Evolutionary conservation across 495 filamentous ascomycete genomes (phyloP), one percentile per base, ranked within the genome.

Genomic region (Collariella sp.): DNA sequence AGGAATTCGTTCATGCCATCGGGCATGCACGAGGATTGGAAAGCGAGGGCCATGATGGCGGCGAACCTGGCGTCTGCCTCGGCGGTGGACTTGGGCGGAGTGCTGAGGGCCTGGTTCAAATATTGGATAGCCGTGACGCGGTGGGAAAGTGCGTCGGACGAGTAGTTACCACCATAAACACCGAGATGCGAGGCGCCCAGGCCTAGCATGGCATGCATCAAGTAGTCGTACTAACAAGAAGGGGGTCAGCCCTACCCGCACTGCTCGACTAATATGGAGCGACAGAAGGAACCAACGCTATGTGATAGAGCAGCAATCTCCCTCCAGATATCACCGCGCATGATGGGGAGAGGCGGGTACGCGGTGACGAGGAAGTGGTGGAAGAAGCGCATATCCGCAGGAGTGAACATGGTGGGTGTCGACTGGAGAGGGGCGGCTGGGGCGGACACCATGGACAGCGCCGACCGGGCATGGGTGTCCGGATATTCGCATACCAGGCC

Each of bases 1-100:
- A 79, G 58, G 48, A 80, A 83, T 60, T 83, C 79, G 29, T 60
- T 59, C 35, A 82, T 67, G 19, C 79, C 79, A 46, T 82, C 78
- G 24, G 68, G 59, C 66, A 82, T 74, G 55, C 77, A 72, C 7
- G 67, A 67, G 0, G 79, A 71, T 53, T 83, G 79, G 60, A 81
- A 83, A 2, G 71, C 62, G 0, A 83, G 68, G 0, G 75, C 68
- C 44, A 79, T 69, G 39, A 72, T 73, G 15, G 79, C 69, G 10
- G 73, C 79, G 16, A 79, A 67, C 24, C 75, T 65, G 15, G 71
- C 71, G 55, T 79, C 76, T 40, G 65, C 72, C 42, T 77, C 70
- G 24, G 66, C 61, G 6, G 49, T 50, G 2, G 65, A 67, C 4
- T 49, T 15, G 16, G 68, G 61, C 1, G 68, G 71, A 19, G 50